Base-by-base conservation (phyloP, 108 stramenopile species). In the Cyclotella choctawhatcheeana region DNA sequence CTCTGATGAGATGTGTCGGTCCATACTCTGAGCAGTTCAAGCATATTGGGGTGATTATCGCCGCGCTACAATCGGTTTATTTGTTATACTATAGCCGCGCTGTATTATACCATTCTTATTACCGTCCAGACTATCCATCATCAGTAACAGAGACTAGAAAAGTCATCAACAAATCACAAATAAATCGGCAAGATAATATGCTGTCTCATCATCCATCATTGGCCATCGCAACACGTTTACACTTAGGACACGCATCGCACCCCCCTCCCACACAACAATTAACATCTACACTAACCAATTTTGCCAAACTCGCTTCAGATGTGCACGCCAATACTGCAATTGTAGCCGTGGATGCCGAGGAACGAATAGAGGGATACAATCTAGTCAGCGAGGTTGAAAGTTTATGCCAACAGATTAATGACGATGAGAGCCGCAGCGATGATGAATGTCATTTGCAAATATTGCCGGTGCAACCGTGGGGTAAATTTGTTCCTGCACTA, bases 401-500 rank as follows among this genome's bases (percentile, higher is more conserved):
- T 8, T 82, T 91, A 35, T 79, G 68, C 65, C 44, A 56, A 53
- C 31, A 55, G 31, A 24, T 82, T 6, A 77, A 71, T 44, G 51
- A 72, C 12, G 14, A 32, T 21, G 44, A 18, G 31, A 33, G 5
- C 45, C 44, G 5, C 6, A 5, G 58, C 21, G n/a, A 4, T 6
- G 8, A 14, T 5, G 3, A 33, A 25, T 43, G 40, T 26, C 30
- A 27, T 32, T 30, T 45, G 66, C 58, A 82, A n/a, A 67, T 97
- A 16, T 40, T 97, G 10, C 92, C 92, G 8, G 92, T 97, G 2
- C 85, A 84, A 27, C 97, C 97, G 0, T 97, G 97, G 97, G 96
- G 93, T n/a, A 81, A 82, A 50, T 97, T 97, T 64, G 81, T 90
- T 27, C 91, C 94, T 16, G 96, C 94, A 0, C 75, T 97, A 31